Conservation (phyloP, 1,284 basidiomycete genomes). For the Boletus hoseneyae region DNA sequence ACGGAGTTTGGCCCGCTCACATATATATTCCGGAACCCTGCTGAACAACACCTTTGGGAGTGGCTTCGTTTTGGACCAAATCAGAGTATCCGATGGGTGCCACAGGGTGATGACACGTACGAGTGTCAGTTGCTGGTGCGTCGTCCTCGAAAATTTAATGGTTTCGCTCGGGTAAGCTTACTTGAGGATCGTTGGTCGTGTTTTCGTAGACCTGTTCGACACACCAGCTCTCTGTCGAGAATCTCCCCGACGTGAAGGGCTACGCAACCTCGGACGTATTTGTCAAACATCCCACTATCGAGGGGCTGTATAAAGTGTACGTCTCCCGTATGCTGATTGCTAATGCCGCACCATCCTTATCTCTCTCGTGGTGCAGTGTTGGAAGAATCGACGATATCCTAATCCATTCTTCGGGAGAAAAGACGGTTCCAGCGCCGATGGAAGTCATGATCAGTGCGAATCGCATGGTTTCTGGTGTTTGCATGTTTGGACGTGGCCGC, state of each 20-base stretch:
- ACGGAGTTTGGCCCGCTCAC: slow-evolving; percentile 17
- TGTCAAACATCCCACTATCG: slow-evolving; percentile 32
- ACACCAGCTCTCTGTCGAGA: slow-evolving; percentile 28
- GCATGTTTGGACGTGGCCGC: slow-evolving; percentile 26
- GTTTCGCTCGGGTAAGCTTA: background rate
- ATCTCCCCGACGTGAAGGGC: slow-evolving; percentile 32
- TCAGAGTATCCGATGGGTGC: slow-evolving; percentile 20
- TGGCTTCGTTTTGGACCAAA: slow-evolving; percentile 25
- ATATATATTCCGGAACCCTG: background rate
- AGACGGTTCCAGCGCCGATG: slow-evolving; percentile 23
- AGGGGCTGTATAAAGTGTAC: slow-evolving; percentile 37
- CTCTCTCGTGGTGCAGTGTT: slow-evolving; percentile 17
- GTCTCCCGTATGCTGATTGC: background rate
- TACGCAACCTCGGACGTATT: slow-evolving; percentile 36
- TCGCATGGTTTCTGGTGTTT: slow-evolving; percentile 10
- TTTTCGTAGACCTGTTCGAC: slow-evolving; percentile 3
- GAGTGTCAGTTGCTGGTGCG: slow-evolving; percentile 28
- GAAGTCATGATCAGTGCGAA: slow-evolving; percentile 16
- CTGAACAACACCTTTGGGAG: slow-evolving; percentile 21
- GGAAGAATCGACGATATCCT: slow-evolving; percentile 28
- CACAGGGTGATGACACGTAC: slow-evolving; percentile 19
- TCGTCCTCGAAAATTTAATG: background rate
- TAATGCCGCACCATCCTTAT: background rate
- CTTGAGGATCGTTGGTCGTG: background rate
- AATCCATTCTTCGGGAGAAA: slow-evolving; percentile 22